These are phyloP conservation scores for Hypoxylon sp. DNA, from an alignment of 2,329 filamentous ascomycete genomes.

Conservation along the genomic window DNA sequence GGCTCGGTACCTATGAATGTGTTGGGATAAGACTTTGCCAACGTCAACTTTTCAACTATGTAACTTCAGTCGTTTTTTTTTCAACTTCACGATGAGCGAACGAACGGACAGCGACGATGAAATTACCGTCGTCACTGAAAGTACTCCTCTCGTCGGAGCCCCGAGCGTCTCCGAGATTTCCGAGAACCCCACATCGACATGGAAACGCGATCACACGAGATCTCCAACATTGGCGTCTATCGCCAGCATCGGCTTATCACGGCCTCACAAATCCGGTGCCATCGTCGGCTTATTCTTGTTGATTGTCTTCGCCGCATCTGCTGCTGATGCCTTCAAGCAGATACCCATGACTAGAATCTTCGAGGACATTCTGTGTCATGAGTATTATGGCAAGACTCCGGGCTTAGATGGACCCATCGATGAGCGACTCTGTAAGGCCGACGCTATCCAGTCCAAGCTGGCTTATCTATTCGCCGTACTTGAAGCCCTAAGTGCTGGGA, in stretches of 20 bases:
- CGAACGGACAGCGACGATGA: slow-evolving; percentile 26
- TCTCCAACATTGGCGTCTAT: slow-evolving; percentile 32
- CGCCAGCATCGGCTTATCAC: slow-evolving; percentile 25
- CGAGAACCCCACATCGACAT: slow-evolving; percentile 15
- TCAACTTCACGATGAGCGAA: slow-evolving; percentile 29
- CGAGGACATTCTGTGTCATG: slow-evolving; percentile 59
- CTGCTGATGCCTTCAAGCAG: slow-evolving; percentile 52
- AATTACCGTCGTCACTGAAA: slow-evolving; percentile 27
- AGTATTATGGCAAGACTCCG: slow-evolving; percentile 53
- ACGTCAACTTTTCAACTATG: slow-evolving; percentile 9
- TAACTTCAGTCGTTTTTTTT: not conserved
- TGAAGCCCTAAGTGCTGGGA: slow-evolving; percentile 51
- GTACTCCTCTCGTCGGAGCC: slow-evolving; percentile 32
- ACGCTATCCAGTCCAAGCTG: slow-evolving; percentile 56
- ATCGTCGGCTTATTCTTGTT: slow-evolving; percentile 52
- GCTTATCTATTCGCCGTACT: slow-evolving; percentile 56
- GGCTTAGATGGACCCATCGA: slow-evolving; percentile 53
- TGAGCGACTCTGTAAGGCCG: slow-evolving; percentile 57
- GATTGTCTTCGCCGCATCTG: slow-evolving; percentile 52
- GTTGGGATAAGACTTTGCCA: not conserved
- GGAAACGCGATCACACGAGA: slow-evolving; percentile 33
- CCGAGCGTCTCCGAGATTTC: slow-evolving; percentile 1
- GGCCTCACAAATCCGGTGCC: slow-evolving; percentile 22
- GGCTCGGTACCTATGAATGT: not conserved
- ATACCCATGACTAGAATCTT: slow-evolving; percentile 56